Evolutionary conservation across 352 stramenopile genomes (phyloP).

Genomic region (Blastocystis sp.): DNA sequence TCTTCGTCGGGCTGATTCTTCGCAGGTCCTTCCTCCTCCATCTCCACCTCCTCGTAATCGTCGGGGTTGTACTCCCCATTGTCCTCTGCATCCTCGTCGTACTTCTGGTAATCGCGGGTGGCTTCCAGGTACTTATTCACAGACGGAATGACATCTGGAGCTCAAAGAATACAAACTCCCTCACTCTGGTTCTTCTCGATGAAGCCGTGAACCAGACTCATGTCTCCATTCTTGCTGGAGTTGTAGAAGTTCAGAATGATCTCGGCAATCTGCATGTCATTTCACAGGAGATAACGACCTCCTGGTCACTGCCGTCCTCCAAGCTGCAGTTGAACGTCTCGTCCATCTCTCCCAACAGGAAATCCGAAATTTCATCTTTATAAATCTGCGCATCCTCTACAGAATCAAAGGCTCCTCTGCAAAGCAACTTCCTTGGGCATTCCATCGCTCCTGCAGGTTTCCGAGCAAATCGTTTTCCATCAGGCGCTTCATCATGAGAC

Average conservation of each 20-base stretch:
- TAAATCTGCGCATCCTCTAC: constrained; percentile 21
- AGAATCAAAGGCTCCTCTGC: background rate
- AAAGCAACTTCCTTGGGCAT: background rate
- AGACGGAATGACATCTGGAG: background rate
- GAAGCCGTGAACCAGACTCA: constrained; percentile 17
- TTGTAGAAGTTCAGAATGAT: constrained; percentile 47
- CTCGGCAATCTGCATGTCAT: background rate
- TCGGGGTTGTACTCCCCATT: background rate
- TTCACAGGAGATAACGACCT: background rate
- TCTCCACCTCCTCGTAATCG: background rate
- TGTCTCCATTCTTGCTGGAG: background rate
- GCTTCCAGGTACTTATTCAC: constrained; percentile 46
- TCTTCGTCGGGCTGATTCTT: constrained; percentile 46
- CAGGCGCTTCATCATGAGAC: constrained; percentile 45
- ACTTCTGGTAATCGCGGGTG: background rate
- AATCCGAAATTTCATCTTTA: constrained; percentile 46
- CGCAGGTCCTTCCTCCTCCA: constrained; percentile 29
- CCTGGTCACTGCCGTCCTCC: constrained; percentile 37
- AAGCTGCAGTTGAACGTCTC: constrained; percentile 45
- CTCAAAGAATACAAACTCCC: background rate
- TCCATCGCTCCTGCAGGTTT: constrained; percentile 40
- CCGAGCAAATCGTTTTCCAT: constrained; percentile 49
- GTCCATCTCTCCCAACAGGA: constrained; percentile 27
- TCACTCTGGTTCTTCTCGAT: constrained; percentile 48
- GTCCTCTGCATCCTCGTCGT: background rate